Evolutionary conservation across 768 basidiomycete genomes (phyloP).

Genomic region (Kwoniella dejecticola): DNA sequence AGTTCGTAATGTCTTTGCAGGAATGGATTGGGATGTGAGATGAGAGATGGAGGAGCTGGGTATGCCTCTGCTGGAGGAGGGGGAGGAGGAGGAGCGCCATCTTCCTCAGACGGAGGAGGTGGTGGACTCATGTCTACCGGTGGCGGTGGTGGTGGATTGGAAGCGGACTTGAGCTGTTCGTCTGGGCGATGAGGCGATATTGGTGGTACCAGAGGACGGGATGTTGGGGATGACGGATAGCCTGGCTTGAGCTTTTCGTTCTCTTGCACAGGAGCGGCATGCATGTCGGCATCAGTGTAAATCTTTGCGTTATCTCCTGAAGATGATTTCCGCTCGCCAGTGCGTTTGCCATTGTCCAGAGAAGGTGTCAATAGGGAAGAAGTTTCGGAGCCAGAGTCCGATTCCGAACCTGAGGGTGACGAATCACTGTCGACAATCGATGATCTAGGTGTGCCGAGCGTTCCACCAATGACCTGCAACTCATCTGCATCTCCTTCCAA

Average conservation of each 20-base stretch:
- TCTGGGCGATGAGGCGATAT: not conserved
- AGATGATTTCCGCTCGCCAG: too few relatives aligned
- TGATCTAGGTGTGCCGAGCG: conserved; percentile 15
- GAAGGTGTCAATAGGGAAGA: too few relatives aligned
- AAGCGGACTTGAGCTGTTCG: too few relatives aligned
- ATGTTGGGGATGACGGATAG: not conserved
- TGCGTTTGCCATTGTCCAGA: too few relatives aligned
- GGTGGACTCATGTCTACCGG: conserved; percentile 8
- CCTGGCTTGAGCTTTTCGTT: not conserved
- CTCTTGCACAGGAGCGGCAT: too few relatives aligned
- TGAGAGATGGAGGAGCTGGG: conserved; percentile 17
- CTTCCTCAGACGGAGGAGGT: conserved; percentile 4
- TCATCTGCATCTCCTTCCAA: conserved; percentile 18
- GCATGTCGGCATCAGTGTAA: too few relatives aligned
- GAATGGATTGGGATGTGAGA: conserved; percentile 2
- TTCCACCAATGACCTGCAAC: conserved; percentile 33
- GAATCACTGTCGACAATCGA: not conserved
- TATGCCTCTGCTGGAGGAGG: conserved; percentile 9
- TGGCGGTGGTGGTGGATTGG: conserved; percentile 23
- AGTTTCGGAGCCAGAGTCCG: not conserved
- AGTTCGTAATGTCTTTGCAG: conserved; percentile 5
- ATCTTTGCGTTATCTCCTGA: too few relatives aligned
- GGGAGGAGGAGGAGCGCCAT: conserved; percentile 8
- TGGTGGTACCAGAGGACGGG: not conserved
- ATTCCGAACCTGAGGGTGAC: not conserved